Conservation (phyloP, 129 eudicot species). For the Tagetes erecta region DNA sequence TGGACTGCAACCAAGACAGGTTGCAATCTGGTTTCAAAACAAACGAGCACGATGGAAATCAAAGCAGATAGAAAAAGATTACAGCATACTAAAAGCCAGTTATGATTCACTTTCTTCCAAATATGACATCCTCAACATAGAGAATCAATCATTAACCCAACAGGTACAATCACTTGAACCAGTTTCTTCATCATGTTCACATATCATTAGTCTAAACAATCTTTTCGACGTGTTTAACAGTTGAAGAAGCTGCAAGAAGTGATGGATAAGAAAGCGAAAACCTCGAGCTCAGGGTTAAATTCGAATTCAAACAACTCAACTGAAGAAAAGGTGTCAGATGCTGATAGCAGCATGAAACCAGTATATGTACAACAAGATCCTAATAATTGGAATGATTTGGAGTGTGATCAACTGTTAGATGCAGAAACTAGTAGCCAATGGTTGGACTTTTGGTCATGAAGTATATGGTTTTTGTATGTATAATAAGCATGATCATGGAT, state of each 20-base stretch:
- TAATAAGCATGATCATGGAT: conserved; percentile 15
- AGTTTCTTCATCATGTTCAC: not conserved
- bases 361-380: conserved; percentile 31
- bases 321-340: conserved; percentile 52
- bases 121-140: conserved; percentile 46
- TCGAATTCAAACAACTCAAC: conserved; percentile 15
- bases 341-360: conserved; percentile 41
- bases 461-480: conserved; percentile 21
- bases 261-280: conserved; percentile 30
- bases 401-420: conserved; percentile 39
- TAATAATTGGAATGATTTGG: conserved; percentile 49
- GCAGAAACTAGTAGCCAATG: conserved; percentile 41
- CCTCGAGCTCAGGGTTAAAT: conserved; percentile 4
- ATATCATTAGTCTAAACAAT: not conserved
- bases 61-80: conserved; percentile 63
- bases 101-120: conserved; percentile 53
- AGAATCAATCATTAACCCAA: conserved; percentile 49
- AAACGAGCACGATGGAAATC: conserved; percentile 80
- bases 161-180: conserved; percentile 39
- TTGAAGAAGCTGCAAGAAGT: conserved; percentile 45
- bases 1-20: conserved; percentile 72
- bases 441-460: conserved; percentile 73
- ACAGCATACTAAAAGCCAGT: conserved; percentile 36
- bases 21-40: conserved; percentile 82
- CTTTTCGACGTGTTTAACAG: conserved; percentile 26